Evolutionary conservation across 345 rosid species (phyloP).

Genomic region (Limnanthes douglasii): DNA sequence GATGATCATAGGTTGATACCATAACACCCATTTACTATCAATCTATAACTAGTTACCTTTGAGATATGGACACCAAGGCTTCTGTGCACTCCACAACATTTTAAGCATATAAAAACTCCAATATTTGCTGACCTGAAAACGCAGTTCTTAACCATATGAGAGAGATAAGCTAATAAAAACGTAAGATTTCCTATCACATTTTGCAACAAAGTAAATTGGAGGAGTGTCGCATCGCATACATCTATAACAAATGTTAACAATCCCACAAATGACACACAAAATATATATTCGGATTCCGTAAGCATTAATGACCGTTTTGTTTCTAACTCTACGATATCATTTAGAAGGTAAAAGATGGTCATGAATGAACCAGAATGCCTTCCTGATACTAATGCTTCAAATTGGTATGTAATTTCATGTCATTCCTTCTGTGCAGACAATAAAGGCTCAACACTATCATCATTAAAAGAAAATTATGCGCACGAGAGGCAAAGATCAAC

Average conservation of each 20-base stretch:
- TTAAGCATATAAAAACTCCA: constrained; percentile 93
- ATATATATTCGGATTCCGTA: no score
- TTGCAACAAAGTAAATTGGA: not conserved
- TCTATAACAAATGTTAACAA: not conserved
- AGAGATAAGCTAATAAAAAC: not conserved
- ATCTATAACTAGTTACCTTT: constrained; percentile 62
- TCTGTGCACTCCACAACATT: constrained; percentile 96
- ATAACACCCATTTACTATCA: no score
- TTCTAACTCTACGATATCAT: not conserved
- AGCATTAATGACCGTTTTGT: not conserved
- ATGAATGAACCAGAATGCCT: not conserved
- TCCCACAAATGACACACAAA: not conserved
- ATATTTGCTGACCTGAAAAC: constrained; percentile 86
- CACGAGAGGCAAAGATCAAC: not conserved
- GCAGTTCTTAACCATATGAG: constrained; percentile 4
- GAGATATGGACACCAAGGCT: constrained; percentile 93
- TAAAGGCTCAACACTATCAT: not conserved
- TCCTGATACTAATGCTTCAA: not conserved
- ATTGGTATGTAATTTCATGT: not conserved
- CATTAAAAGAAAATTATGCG: not conserved
- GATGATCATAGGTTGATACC: no score
- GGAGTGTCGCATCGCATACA: not conserved
- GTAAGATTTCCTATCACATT: not conserved
- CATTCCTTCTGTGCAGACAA: not conserved
- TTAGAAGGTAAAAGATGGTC: not conserved